Evolutionary conservation across 2,329 filamentous ascomycete species (phyloP), one percentile per base, ranked within the genome.

Genomic region (Chalaropsis ovoidea): DNA sequence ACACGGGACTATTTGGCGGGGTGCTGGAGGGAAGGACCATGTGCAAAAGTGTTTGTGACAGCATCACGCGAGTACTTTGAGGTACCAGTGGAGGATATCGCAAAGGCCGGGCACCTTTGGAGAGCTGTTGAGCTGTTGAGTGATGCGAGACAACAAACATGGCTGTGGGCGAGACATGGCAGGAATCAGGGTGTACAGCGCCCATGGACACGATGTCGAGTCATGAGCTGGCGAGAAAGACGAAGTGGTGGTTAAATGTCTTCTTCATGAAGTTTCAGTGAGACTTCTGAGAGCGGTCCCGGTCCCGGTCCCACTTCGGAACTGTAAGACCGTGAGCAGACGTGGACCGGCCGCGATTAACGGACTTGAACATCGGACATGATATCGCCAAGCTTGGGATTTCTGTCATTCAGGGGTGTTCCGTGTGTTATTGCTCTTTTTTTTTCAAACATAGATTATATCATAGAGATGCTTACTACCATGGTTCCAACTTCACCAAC

Each of bases 171-270:
- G 19, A 54, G 35, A 8, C 52, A 63, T 45, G 65, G 52, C 2
- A 47, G 52, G n/a, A 64, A 64, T 13, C 65, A 67, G n/a, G 65
- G 65, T 6, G 65, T 67, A 17, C 41, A 60, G 52, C 47, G 65
- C 11, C 45, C 49, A 19, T 67, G 65, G 65, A 63, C 65, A 7
- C 52, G 65, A 19, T 67, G 65, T 39, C 49, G 65, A 7, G 52
- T 67, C 13, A 62, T 67, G 39, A 67, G 65, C 60, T 67, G 65
- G 65, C 39, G 43, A n/a, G 61, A 67, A 3, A 60, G 54, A 19
- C 27, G 15, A 22, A 35, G 54, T 39, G 22, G 19, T 22, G 7
- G 11, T 27, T 52, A 52, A 17, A 52, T 52, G 8, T 35, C 31
- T 7, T 35, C 31, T 7, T 35, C 3, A 7, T 3, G 5, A 39